phyloP scores from a whole-genome alignment of 2,329 filamentous ascomycete genomes.

The Didymella lethalis region DNA sequence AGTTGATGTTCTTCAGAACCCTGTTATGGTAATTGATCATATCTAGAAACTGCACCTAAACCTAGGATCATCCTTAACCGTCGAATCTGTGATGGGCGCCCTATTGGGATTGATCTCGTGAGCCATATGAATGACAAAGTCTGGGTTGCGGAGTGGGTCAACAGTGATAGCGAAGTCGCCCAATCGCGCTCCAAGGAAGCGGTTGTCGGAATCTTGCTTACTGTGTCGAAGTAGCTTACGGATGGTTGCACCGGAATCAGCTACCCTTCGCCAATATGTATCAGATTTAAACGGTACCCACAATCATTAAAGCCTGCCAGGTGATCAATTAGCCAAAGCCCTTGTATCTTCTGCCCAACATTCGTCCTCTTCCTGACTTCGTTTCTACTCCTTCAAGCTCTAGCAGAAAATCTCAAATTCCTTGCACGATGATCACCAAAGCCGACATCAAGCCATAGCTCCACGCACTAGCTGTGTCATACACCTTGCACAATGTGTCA shows the following conservation, averaged over 20 bases:
- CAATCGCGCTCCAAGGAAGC: not conserved
- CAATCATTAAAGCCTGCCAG: not conserved
- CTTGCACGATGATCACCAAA: constrained; percentile 7
- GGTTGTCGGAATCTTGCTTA: not conserved
- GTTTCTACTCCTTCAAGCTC: not conserved
- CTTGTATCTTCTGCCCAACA: not conserved
- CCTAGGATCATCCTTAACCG: constrained; percentile 5
- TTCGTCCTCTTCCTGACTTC: not conserved
- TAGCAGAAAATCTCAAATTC: not conserved
- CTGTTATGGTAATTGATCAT: not conserved
- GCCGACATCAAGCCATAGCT: constrained; percentile 16
- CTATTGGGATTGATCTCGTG: not conserved
- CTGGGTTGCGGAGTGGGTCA: not conserved
- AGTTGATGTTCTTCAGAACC: not conserved
- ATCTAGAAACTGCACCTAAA: constrained; percentile 15
- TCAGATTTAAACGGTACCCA: not conserved
- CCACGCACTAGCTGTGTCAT: constrained; percentile 5
- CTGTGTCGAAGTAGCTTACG: not conserved
- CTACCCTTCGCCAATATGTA: constrained; percentile 11
- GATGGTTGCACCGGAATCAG: not conserved
- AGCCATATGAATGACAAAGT: not conserved
- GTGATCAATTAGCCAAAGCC: not conserved
- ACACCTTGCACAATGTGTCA: constrained; percentile 12
- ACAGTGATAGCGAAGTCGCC: not conserved
- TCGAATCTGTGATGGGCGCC: not conserved